Conservation (phyloP, 2,329 filamentous ascomycete species). For the Nothophoma quercina region DNA sequence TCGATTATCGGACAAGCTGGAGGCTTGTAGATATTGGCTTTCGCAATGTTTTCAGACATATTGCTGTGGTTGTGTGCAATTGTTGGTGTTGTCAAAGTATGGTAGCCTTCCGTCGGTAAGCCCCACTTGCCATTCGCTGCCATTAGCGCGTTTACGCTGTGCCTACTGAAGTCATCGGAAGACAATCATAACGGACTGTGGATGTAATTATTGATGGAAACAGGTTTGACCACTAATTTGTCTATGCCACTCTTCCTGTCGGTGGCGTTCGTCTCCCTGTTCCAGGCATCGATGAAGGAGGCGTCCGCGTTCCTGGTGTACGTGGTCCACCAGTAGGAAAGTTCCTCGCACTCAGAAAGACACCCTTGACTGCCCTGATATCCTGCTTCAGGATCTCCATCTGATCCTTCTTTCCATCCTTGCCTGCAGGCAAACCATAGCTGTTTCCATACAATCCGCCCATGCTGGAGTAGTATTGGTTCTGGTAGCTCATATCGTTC, state of each 20-base stretch:
- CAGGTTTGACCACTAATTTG: not conserved
- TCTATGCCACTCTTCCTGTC: slow-evolving; percentile 21
- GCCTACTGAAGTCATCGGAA: no score
- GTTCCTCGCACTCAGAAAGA: slow-evolving; percentile 75
- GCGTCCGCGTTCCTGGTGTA: slow-evolving; percentile 8
- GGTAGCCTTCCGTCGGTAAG: not conserved
- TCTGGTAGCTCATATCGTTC: slow-evolving; percentile 53
- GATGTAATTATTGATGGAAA: not conserved
- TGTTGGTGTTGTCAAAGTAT: not conserved
- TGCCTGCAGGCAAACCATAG: slow-evolving; percentile 47
- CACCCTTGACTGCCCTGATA: slow-evolving; percentile 80
- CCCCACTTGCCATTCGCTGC: slow-evolving; percentile 6
- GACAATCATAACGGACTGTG: not conserved
- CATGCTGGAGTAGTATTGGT: slow-evolving; percentile 52
- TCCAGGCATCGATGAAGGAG: slow-evolving; percentile 26
- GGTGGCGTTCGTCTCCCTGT: slow-evolving; percentile 24
- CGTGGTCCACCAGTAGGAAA: slow-evolving; percentile 60
- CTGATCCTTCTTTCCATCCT: slow-evolving; percentile 71
- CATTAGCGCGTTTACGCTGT: no score
- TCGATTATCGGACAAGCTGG: slow-evolving; percentile 24
- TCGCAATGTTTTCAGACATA: slow-evolving; percentile 23
- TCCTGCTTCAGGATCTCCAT: slow-evolving; percentile 76
- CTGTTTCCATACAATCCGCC: slow-evolving; percentile 45
- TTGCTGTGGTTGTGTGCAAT: not conserved
- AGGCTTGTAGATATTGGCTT: slow-evolving; percentile 33